phyloP scores from a whole-genome alignment of 2,329 filamentous ascomycete species.

The Aspergillus aculeatus region DNA sequence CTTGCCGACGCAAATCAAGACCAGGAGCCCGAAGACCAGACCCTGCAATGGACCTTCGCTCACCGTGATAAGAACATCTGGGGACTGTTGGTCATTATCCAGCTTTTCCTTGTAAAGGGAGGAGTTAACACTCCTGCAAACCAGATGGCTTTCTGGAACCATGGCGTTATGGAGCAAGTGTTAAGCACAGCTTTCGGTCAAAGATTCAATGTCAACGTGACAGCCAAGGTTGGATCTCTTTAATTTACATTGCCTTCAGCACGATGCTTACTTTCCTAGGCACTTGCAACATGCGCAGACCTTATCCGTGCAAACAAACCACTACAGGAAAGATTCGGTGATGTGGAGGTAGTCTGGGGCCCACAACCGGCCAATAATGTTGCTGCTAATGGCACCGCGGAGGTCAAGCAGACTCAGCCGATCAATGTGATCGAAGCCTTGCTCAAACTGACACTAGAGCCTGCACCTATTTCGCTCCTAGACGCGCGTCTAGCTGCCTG shows the following conservation, averaged over 20 bases:
- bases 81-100: constrained; percentile 80
- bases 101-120: constrained; percentile 80
- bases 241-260: constrained; percentile 20
- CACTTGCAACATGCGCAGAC: constrained; percentile 80
- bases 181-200: constrained; percentile 79
- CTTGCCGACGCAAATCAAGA: constrained; percentile 61
- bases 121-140: constrained; percentile 78
- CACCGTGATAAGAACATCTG: constrained; percentile 89
- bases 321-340: constrained; percentile 86
- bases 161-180: constrained; percentile 74
- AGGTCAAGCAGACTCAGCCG: constrained; percentile 53
- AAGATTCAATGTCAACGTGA: constrained; percentile 71
- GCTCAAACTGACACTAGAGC: constrained; percentile 74
- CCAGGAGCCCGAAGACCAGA: constrained; percentile 56
- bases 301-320: constrained; percentile 76
- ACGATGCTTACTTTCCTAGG: constrained; percentile 48
- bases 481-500: constrained; percentile 82
- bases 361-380: constrained; percentile 22
- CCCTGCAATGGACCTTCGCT: constrained; percentile 71
- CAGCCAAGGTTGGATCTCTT: constrained; percentile 63
- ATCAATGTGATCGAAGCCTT: constrained; percentile 94
- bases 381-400: constrained; percentile 35
- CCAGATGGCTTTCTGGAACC: constrained; percentile 80
- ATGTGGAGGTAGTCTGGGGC: constrained; percentile 67
- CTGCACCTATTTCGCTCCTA: constrained; percentile 66